Evolutionary conservation across 805 yeast genomes (phyloP).

Genomic region (Candida parachauliodes): DNA sequence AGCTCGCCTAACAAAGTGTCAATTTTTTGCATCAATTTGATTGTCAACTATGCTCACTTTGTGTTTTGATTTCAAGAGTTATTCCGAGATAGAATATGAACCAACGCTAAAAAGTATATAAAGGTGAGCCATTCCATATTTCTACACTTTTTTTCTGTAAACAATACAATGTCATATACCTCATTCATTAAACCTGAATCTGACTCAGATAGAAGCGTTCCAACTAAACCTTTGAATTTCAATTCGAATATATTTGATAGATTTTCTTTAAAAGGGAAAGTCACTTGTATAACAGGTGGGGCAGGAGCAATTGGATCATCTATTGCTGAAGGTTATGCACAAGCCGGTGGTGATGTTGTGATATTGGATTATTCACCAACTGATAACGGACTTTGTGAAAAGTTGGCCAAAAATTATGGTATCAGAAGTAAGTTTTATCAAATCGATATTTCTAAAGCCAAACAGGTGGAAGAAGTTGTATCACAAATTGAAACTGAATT

Average conservation of each 20-base stretch:
- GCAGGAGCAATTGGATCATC: slow-evolving; percentile 37
- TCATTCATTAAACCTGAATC: slow-evolving; percentile 12
- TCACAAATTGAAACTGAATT: slow-evolving; percentile 28
- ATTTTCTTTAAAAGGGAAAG: slow-evolving; percentile 28
- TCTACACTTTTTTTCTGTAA: too few relatives aligned
- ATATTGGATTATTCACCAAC: slow-evolving; percentile 36
- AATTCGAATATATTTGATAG: slow-evolving; percentile 24
- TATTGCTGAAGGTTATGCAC: slow-evolving; percentile 34
- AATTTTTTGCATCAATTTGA: background rate
- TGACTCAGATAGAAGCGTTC: slow-evolving; percentile 8
- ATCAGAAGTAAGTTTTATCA: slow-evolving; percentile 21
- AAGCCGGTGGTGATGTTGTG: slow-evolving; percentile 37
- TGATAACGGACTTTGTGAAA: slow-evolving; percentile 20
- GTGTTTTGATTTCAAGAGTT: background rate
- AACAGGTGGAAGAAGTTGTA: slow-evolving; percentile 33
- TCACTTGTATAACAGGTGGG: slow-evolving; percentile 37
- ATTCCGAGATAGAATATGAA: background rate
- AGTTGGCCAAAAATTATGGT: slow-evolving; percentile 3
- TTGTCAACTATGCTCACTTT: background rate
- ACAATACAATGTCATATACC: slow-evolving; percentile 7
- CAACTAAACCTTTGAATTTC: slow-evolving; percentile 13
- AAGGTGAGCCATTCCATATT: background rate
- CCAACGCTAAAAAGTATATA: background rate
- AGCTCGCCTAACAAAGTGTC: background rate
- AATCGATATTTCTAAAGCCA: slow-evolving; percentile 39